Evolutionary conservation across 2,329 filamentous ascomycete species (phyloP).

Genomic region (Bisporella sp.): DNA sequence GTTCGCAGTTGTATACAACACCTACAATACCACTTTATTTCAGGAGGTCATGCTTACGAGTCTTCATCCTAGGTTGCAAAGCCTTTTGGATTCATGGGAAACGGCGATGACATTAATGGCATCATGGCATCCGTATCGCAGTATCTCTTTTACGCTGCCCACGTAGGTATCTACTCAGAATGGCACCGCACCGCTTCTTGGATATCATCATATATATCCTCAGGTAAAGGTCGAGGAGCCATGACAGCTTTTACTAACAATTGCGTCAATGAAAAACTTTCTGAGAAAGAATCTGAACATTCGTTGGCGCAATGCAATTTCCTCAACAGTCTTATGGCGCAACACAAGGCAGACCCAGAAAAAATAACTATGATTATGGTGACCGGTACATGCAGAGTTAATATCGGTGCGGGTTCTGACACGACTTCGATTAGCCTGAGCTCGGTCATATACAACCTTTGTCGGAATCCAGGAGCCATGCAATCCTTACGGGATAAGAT

Average conservation of each 20-base stretch:
- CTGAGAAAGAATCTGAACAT: background rate
- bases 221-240: background rate
- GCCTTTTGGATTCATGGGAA: background rate
- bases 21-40: constrained; percentile 23
- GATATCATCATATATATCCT: background rate
- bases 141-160: background rate
- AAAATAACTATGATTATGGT: background rate
- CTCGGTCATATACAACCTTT: constrained; percentile 11
- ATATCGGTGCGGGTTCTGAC: constrained; percentile 8
- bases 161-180: constrained; percentile 2
- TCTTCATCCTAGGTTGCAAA: background rate
- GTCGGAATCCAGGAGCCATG: constrained; percentile 5
- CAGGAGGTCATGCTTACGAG: background rate
- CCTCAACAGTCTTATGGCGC: constrained; percentile 18
- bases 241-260: background rate
- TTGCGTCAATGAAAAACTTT: background rate
- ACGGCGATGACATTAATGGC: background rate
- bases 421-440: constrained; percentile 10
- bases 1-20: background rate
- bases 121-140: background rate
- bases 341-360: constrained; percentile 18
- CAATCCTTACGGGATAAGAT: constrained; percentile 8
- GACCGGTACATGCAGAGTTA: background rate
- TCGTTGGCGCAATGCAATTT: background rate
- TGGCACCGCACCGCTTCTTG: background rate